Evolutionary conservation across 1,284 basidiomycete species (phyloP), one percentile per base, ranked within the genome.

Genomic region (Ustanciosporium gigantosporum): DNA sequence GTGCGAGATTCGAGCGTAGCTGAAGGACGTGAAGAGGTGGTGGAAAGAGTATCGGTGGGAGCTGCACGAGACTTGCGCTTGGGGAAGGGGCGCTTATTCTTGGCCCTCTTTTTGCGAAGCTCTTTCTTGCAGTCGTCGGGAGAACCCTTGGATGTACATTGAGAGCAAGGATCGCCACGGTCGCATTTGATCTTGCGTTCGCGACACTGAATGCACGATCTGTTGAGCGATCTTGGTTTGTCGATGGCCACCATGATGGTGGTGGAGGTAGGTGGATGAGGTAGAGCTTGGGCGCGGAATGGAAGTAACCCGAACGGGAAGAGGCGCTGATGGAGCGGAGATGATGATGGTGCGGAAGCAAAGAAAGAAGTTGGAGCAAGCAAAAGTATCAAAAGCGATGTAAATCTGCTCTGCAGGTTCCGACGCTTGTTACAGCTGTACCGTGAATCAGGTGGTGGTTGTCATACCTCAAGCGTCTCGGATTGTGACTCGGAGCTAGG

Each of bases 121-220:
- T 55, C 58, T 19, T 38, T 46, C 24, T 38, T 55, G 41, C 58
- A 61, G n/a, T 51, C 46, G 22, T 47, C 36, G 2, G 23, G 38
- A n/a, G 44, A 25, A 9, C 51, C 58, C 25, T 51, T 55, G 15
- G 58, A 31, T 22, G 32, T 36, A 36, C 58, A 61, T 31, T 56
- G 58, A 11, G 39, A 38, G 47, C 58, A 61, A 51, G 58, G 47
- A 15, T 50, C 43, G 20, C 48, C 51, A 31, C 58, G 46, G 25
- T 61, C 58, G 29, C 58, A 61, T 22, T 56, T 61, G 43, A 61
- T 51, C 58, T 61, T 61, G 44, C 52, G 51, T 22, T 56, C 58
- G 27, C 58, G 39, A 27, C 58, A 61, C 31, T 56, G 58, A 36
- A 56, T 51, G 47, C 58, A 61, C 15, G 58, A 61, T 25, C 58